Percentiles rank a stretch among this genome's conserved stretches.
These are phyloP conservation scores for Epichloe gansuensis DNA, from an alignment of 2,329 filamentous ascomycete genomes.

Conservation along the genomic window DNA sequence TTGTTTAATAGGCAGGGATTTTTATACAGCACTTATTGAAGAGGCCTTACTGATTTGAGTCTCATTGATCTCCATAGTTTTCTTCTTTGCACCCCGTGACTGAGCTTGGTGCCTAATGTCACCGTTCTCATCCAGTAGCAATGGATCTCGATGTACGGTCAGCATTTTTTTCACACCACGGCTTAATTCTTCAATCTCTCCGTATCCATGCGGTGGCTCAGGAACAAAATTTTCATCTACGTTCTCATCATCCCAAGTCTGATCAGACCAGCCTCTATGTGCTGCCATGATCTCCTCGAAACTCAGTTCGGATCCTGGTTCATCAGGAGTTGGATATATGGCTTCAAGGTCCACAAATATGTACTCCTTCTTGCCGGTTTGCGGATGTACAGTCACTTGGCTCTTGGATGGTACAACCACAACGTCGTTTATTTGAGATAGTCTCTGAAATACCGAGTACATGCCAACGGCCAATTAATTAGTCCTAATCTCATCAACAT, in stretches of 20 bases:
- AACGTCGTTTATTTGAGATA: constrained; percentile 50
- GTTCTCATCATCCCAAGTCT: constrained; percentile 38
- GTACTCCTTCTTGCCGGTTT: constrained; percentile 70
- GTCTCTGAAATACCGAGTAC: constrained; percentile 38
- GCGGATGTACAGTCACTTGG: constrained; percentile 71
- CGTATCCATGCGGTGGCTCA: constrained; percentile 14
- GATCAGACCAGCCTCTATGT: constrained; percentile 55
- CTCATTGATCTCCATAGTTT: constrained; percentile 75
- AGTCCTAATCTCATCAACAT: constrained; percentile 95
- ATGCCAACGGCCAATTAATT: constrained; percentile 49
- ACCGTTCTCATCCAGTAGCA: constrained; percentile 48
- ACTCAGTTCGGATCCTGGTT: constrained; percentile 62
- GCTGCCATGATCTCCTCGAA: constrained; percentile 85
- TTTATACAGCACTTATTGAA: not conserved
- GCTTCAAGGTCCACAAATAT: constrained; percentile 78
- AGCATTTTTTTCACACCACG: constrained; percentile 24
- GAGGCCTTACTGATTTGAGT: constrained; percentile 69
- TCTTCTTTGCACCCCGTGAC: constrained; percentile 48
- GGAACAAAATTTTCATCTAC: constrained; percentile 22
- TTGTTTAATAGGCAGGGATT: no score
- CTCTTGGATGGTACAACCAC: constrained; percentile 57
- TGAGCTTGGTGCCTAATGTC: constrained; percentile 31
- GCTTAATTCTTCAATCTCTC: constrained; percentile 20
- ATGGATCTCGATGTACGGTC: constrained; percentile 28
- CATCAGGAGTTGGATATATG: constrained; percentile 66